Conservation (phyloP, 805 yeast species). For the Candida lessepsii region DNA sequence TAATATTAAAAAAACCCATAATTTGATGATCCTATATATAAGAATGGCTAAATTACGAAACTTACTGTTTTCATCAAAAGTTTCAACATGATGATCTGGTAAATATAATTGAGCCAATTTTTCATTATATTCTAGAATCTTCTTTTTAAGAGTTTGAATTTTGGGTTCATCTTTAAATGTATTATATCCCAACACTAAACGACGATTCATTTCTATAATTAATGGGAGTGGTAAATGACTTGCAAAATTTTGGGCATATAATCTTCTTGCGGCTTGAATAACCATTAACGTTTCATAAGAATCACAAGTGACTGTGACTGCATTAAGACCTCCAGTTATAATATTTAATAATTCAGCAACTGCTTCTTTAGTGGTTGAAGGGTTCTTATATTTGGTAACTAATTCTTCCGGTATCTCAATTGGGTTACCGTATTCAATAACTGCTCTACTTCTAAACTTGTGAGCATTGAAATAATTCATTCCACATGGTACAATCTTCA, state of each 20-base stretch:
- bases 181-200: constrained; percentile 79
- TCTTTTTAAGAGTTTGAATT: constrained; percentile 56
- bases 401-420: constrained; percentile 57
- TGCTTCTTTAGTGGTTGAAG: constrained; percentile 69
- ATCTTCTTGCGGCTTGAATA: constrained; percentile 86
- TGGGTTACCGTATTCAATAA: constrained; percentile 90
- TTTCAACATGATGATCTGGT: constrained; percentile 60
- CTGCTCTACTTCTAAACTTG: constrained; percentile 92
- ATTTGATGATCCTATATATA: constrained; percentile 54
- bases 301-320: constrained; percentile 86
- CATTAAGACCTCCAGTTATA: constrained; percentile 68
- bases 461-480: constrained; percentile 97
- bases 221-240: constrained; percentile 74
- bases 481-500: constrained; percentile 93
- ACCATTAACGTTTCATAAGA: constrained; percentile 88
- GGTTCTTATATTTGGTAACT: constrained; percentile 62
- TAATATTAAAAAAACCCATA: constrained; percentile 55
- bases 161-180: constrained; percentile 70
- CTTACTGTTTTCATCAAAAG: constrained; percentile 49
- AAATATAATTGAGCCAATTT: constrained; percentile 47
- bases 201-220: constrained; percentile 86
- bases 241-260: constrained; percentile 75
- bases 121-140: constrained; percentile 69
- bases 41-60: constrained; percentile 52
- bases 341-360: constrained; percentile 68